A percentile compares a stretch with the other conserved stretches of the same genome.
These are phyloP conservation scores for Euphorbia pulcherrima DNA, from an alignment of 345 rosid genomes.

Conservation along the genomic window DNA sequence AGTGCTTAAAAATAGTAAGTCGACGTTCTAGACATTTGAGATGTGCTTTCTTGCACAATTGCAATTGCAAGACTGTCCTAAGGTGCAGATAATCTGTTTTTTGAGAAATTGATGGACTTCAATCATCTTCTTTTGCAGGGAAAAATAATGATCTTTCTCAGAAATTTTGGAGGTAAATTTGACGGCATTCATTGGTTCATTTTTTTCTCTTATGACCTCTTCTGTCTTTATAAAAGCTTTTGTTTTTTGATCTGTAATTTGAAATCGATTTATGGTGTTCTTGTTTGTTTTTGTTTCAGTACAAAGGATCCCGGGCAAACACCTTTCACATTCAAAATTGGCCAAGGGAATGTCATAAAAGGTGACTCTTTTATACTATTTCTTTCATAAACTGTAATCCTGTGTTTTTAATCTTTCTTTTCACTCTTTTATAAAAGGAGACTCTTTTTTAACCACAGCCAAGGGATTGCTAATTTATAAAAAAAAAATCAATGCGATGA, in stretches of 20 bases:
- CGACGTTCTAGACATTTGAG: not conserved
- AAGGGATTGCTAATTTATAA: too few relatives aligned
- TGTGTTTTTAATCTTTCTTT: not conserved
- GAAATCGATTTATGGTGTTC: slow-evolving; percentile 11
- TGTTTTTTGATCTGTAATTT: not conserved
- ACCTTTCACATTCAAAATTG: slow-evolving; percentile 81
- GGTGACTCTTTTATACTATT: not conserved
- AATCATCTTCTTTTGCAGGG: slow-evolving; percentile 42
- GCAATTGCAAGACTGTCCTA: not conserved
- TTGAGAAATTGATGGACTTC: not conserved
- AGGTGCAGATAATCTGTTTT: not conserved
- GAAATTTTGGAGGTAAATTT: slow-evolving; percentile 86
- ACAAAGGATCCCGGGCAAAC: slow-evolving; percentile 80
- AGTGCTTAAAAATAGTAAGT: not conserved
- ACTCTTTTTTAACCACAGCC: too few relatives aligned
- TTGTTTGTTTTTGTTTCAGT: slow-evolving; percentile 37
- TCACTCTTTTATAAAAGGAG: too few relatives aligned
- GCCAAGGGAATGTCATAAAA: slow-evolving; percentile 69
- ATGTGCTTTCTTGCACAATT: too few relatives aligned
- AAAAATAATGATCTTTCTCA: slow-evolving; percentile 76
- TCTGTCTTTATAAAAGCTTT: not conserved
- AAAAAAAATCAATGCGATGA: not conserved
- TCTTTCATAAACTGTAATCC: not conserved
- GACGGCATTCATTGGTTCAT: not conserved
- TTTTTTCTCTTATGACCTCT: not conserved